These are phyloP conservation scores for Ascochyta fabae DNA, from an alignment of 2,329 filamentous ascomycete species.

Conservation along the genomic window DNA sequence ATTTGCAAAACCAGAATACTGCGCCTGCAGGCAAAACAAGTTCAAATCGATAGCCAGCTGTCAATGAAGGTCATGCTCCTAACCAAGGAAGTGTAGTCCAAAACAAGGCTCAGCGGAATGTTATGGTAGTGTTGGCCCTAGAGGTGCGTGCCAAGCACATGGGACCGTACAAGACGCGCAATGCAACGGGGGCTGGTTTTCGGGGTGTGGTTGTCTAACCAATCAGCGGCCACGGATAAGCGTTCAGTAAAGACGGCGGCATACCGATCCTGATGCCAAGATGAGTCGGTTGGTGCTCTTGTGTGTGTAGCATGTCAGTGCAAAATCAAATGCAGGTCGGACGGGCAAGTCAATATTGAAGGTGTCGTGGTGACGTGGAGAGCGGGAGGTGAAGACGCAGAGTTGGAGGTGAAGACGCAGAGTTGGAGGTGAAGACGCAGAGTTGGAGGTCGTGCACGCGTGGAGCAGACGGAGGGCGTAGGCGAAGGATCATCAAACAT, in stretches of 20 bases:
- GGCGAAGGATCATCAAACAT: slow-evolving; percentile 13
- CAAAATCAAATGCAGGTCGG: neutral
- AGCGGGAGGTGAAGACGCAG: neutral
- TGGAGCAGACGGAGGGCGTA: neutral
- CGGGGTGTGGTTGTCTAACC: neutral
- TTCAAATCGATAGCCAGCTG: neutral
- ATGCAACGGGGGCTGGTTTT: neutral
- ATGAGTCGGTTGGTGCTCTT: neutral
- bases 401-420: no score
- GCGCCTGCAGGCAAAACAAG: neutral
- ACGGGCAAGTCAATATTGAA: neutral
- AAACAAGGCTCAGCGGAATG: neutral
- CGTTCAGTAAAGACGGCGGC: neutral
- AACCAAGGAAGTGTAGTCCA: neutral
- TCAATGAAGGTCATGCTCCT: neutral
- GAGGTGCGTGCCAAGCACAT: neutral
- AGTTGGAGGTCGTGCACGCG: neutral
- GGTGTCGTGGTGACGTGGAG: neutral
- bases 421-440: neutral
- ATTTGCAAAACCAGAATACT: neutral
- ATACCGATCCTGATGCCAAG: slow-evolving; percentile 7
- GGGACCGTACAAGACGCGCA: slow-evolving; percentile 3
- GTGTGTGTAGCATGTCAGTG: neutral
- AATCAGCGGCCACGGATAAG: slow-evolving; percentile 10
- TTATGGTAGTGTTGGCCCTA: neutral